These are phyloP conservation scores for Halenospora varia DNA, from an alignment of 495 filamentous ascomycete genomes.

Conservation along the genomic window DNA sequence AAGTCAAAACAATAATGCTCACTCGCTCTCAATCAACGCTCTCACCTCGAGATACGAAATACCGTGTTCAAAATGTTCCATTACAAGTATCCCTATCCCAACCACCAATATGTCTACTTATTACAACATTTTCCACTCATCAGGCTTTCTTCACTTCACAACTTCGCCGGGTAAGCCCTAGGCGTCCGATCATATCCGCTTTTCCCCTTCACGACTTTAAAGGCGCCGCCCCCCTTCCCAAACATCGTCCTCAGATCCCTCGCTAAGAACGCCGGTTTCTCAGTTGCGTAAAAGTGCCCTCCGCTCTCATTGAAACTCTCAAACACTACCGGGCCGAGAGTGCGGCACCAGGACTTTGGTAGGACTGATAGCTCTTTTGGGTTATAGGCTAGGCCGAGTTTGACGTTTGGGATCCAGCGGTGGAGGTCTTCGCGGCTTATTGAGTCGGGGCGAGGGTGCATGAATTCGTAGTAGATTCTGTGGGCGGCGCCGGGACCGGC, in stretches of 20 bases:
- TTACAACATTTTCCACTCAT: too few relatives aligned
- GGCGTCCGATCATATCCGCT: constrained; percentile 21
- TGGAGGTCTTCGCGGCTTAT: constrained; percentile 5
- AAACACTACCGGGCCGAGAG: constrained; percentile 51
- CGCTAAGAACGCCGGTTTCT: constrained; percentile 41
- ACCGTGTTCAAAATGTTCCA: too few relatives aligned
- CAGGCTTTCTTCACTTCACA: too few relatives aligned
- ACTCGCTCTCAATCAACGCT: too few relatives aligned
- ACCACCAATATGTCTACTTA: too few relatives aligned
- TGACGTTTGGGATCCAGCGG: constrained; percentile 8
- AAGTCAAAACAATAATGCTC: too few relatives aligned
- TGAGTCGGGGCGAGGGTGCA: constrained; percentile 7
- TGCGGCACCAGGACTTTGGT: constrained; percentile 17
- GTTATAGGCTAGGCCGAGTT: constrained; percentile 19
- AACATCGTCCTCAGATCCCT: constrained; percentile 33
- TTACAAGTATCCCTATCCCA: too few relatives aligned
- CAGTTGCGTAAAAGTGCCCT: constrained; percentile 63
- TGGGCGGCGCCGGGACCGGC: constrained; percentile 53
- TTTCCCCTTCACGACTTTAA: constrained; percentile 22
- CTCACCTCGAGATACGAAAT: too few relatives aligned
- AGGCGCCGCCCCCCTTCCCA: constrained; percentile 38
- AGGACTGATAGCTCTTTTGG: constrained; percentile 18
- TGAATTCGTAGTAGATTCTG: constrained; percentile 57
- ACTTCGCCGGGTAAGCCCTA: too few relatives aligned
- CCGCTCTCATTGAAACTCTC: constrained; percentile 49